Conservation (phyloP, 2,329 filamentous ascomycete genomes). For the Karstenula rhodostoma region DNA sequence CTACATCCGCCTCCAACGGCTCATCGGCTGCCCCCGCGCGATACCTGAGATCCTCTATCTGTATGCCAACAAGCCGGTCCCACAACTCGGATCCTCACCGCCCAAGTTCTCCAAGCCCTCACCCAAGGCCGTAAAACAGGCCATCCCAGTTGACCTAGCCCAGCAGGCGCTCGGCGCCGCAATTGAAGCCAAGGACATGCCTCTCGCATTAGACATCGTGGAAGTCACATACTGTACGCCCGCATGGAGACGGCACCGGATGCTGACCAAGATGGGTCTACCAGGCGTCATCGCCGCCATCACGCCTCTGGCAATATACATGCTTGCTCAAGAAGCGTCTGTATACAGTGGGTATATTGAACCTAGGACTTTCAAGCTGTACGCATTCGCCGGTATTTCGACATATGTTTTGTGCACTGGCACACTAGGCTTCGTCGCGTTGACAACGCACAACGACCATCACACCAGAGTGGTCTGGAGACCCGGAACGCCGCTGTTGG, state of each 20-base stretch:
- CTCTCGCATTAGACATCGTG: constrained; percentile 78
- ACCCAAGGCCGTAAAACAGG: constrained; percentile 73
- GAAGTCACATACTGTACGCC: constrained; percentile 72
- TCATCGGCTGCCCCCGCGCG: constrained; percentile 75
- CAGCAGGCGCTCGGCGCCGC: constrained; percentile 79
- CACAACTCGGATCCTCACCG: constrained; percentile 65
- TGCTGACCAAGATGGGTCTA: constrained; percentile 69
- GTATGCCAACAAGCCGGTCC: constrained; percentile 83
- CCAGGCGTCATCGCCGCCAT: constrained; percentile 65
- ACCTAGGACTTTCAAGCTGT: constrained; percentile 73
- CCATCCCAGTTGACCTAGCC: constrained; percentile 75
- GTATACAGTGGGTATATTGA: constrained; percentile 80
- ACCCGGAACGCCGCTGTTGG: constrained; percentile 78
- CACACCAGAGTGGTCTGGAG: constrained; percentile 95
- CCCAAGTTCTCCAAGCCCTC: constrained; percentile 59
- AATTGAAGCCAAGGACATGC: constrained; percentile 79
- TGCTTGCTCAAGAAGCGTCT: constrained; percentile 72
- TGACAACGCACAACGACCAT: constrained; percentile 90
- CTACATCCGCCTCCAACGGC: constrained; percentile 80
- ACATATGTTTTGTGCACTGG: constrained; percentile 84
- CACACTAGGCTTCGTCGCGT: constrained; percentile 81
- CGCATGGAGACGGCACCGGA: constrained; percentile 72
- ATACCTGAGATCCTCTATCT: constrained; percentile 82
- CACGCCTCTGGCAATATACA: constrained; percentile 74
- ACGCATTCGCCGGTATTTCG: constrained; percentile 81